These are phyloP conservation scores for Rhodocollybia butyracea DNA, from an alignment of 768 basidiomycete genomes.

Conservation along the genomic window DNA sequence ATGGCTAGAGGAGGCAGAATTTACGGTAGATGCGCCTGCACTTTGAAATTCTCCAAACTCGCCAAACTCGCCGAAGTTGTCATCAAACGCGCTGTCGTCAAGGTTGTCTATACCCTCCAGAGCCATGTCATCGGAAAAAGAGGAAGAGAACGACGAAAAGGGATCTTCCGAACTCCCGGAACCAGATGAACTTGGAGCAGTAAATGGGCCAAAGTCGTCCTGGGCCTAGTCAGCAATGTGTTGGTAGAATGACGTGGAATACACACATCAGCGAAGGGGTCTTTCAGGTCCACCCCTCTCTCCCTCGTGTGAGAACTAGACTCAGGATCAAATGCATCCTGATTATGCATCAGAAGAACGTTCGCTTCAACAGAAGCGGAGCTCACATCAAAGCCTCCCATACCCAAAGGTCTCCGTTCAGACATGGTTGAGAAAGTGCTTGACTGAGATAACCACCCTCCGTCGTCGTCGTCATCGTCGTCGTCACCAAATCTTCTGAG, in stretches of 20 bases:
- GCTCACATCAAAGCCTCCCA: constrained; percentile 58
- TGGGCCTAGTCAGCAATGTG: constrained; percentile 20
- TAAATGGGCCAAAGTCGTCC: constrained; percentile 80
- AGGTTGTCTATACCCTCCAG: constrained; percentile 44
- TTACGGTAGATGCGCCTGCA: constrained; percentile 28
- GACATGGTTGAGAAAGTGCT: constrained; percentile 55
- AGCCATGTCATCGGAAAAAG: constrained; percentile 53
- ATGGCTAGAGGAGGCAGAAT: constrained; percentile 9
- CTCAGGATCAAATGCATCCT: constrained; percentile 3
- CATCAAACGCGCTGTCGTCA: constrained; percentile 62
- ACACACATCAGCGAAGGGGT: constrained; percentile 6
- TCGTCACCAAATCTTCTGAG: neutral
- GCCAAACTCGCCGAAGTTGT: constrained; percentile 29
- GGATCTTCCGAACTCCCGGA: constrained; percentile 33
- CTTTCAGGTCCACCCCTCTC: neutral
- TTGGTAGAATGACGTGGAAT: neutral
- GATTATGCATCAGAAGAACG: neutral
- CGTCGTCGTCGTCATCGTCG: constrained; percentile 73
- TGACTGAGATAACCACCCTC: constrained; percentile 78
- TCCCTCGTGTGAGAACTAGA: neutral
- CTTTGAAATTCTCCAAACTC: constrained; percentile 80
- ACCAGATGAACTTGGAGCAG: constrained; percentile 48
- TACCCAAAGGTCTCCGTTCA: constrained; percentile 42
- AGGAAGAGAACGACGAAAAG: constrained; percentile 53
- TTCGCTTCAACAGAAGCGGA: neutral